A percentile compares a stretch with the other conserved stretches of the same genome.
phyloP scores from a whole-genome alignment of 1,139 yeast species.

The Debaryomyces sp. region DNA sequence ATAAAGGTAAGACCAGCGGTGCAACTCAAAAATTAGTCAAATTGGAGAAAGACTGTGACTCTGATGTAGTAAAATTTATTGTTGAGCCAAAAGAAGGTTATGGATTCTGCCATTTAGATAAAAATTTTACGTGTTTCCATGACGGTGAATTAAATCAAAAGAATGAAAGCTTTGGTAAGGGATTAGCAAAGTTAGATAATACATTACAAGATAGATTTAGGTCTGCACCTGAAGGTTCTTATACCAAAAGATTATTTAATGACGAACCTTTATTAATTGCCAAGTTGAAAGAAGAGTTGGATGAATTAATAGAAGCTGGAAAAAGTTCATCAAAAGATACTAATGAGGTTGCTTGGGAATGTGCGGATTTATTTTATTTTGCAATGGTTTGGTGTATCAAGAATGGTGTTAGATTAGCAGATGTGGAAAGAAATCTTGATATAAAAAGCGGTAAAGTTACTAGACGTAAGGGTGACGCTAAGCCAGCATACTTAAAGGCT shows the following conservation, averaged over 20 bases:
- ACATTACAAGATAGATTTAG: constrained; percentile 57
- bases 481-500: constrained; percentile 60
- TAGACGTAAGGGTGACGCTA: constrained; percentile 95
- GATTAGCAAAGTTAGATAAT: constrained; percentile 66
- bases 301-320: constrained; percentile 87
- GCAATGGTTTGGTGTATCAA: constrained; percentile 85
- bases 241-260: constrained; percentile 82
- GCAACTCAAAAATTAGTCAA: constrained; percentile 78
- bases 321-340: constrained; percentile 37
- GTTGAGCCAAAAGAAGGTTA: constrained; percentile 76
- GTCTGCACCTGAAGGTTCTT: constrained; percentile 87
- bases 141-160: constrained; percentile 36
- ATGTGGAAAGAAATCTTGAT: constrained; percentile 83
- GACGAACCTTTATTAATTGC: constrained; percentile 79
- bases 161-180: constrained; percentile 56
- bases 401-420: constrained; percentile 75
- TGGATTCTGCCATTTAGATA: constrained; percentile 91
- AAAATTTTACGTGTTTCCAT: constrained; percentile 71
- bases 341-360: constrained; percentile 90
- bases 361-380: constrained; percentile 92
- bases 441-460: constrained; percentile 83
- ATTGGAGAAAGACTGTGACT: constrained; percentile 84
- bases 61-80: constrained; percentile 82
- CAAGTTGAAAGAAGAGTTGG: constrained; percentile 94
- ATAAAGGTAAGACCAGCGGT: constrained; percentile 93